Percentiles rank a stretch among this genome's conserved stretches.
These are phyloP conservation scores for Aspergillus cejpii DNA, from an alignment of 2,329 filamentous ascomycete species.

Conservation along the genomic window DNA sequence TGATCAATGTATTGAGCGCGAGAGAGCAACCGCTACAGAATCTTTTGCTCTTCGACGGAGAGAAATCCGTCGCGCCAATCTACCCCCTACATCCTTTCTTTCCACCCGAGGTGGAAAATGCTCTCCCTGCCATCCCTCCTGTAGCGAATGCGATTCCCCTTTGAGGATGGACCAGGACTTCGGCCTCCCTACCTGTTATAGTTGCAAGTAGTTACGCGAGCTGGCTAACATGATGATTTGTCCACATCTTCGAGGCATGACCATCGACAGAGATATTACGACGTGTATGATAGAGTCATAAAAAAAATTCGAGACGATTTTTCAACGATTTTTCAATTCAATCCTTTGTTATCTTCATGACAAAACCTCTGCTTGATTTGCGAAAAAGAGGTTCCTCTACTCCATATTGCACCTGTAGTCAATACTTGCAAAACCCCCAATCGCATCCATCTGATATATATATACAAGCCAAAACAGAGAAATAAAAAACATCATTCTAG, in stretches of 20 bases:
- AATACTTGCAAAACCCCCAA: background rate
- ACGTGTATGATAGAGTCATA: constrained; percentile 9
- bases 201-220: too few species aligned
- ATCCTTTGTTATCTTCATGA: too few species aligned
- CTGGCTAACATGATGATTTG: too few species aligned
- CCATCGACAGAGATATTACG: constrained; percentile 3
- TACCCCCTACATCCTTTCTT: constrained; percentile 72
- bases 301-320: too few species aligned
- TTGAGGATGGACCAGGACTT: constrained; percentile 8
- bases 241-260: background rate
- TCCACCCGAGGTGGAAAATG: constrained; percentile 26
- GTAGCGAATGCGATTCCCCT: constrained; percentile 24
- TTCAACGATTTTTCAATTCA: too few species aligned
- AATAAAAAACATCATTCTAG: background rate
- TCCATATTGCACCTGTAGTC: background rate
- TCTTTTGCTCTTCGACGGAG: constrained; percentile 83
- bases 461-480: background rate
- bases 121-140: constrained; percentile 24
- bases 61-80: constrained; percentile 67
- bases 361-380: too few species aligned
- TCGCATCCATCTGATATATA: background rate
- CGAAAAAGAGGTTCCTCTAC: too few species aligned
- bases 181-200: too few species aligned
- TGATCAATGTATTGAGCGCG: constrained; percentile 89
- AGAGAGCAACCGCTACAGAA: constrained; percentile 95